Evolutionary conservation across 768 basidiomycete genomes (phyloP).

Genomic region (Suillus cothurnatus): DNA sequence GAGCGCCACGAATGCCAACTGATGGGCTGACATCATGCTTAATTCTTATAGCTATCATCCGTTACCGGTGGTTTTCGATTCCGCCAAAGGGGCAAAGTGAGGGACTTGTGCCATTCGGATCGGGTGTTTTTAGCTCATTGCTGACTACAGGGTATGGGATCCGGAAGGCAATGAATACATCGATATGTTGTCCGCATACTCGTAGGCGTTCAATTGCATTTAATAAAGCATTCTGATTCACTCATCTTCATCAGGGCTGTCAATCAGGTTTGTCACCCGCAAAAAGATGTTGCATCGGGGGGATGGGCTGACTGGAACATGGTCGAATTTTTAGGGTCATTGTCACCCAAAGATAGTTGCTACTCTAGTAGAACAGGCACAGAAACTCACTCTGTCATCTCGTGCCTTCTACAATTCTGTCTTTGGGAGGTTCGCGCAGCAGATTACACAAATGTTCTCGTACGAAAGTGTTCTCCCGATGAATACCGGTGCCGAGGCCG

Average conservation of each 20-base stretch:
- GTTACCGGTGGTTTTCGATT: conserved; percentile 91
- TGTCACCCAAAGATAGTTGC: conserved; percentile 89
- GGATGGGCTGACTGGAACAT: conserved; percentile 13
- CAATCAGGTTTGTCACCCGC: conserved; percentile 65
- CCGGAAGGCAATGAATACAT: conserved; percentile 95
- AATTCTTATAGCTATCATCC: conserved; percentile 85
- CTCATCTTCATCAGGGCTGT: conserved; percentile 59
- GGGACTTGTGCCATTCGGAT: conserved; percentile 43
- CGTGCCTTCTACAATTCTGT: conserved; percentile 95
- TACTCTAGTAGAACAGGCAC: conserved; percentile 81
- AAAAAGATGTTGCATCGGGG: conserved; percentile 2
- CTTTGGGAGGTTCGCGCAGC: conserved; percentile 88
- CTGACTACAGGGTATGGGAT: conserved; percentile 73
- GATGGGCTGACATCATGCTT: conserved; percentile 40
- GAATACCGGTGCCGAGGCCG: conserved; percentile 99
- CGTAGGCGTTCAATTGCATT: conserved; percentile 52
- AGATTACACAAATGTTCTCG: conserved; percentile 80
- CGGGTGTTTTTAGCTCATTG: conserved; percentile 11
- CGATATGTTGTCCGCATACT: conserved; percentile 98
- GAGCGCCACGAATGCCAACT: conserved; percentile 24
- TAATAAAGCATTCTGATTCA: conserved; percentile 8
- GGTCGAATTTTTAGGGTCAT: conserved; percentile 59
- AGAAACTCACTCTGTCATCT: conserved; percentile 90
- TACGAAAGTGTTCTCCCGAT: conserved; percentile 97
- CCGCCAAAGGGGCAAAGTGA: conserved; percentile 87